Percentiles rank a stretch among this genome's conserved stretches.
Conservation (phyloP, 805 yeast species). For the Dipodascus geniculatus region DNA sequence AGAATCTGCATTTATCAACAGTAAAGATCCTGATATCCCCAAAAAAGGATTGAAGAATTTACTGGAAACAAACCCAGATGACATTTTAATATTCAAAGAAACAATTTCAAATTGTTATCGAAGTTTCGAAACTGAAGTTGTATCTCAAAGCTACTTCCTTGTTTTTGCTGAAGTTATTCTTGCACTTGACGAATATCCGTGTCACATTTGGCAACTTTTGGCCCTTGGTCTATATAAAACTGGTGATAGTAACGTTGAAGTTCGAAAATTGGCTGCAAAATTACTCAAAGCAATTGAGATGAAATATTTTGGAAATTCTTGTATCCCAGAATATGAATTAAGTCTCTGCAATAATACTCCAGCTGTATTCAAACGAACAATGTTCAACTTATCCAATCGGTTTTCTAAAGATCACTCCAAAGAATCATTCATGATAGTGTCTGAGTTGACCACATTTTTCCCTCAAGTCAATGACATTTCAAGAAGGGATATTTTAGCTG, state of each 20-base stretch:
- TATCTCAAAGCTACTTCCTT: constrained; percentile 58
- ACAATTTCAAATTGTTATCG: constrained; percentile 64
- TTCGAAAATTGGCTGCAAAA: constrained; percentile 61
- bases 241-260: constrained; percentile 58
- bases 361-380: constrained; percentile 77
- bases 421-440: constrained; percentile 48
- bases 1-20: constrained; percentile 44
- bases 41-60: constrained; percentile 59
- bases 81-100: constrained; percentile 39
- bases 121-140: constrained; percentile 30
- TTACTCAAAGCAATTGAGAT: constrained; percentile 58
- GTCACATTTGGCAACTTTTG: constrained; percentile 52
- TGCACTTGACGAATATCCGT: constrained; percentile 35
- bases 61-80: constrained; percentile 45
- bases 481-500: constrained; percentile 67
- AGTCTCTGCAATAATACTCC: constrained; percentile 63
- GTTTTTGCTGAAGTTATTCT: constrained; percentile 57
- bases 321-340: constrained; percentile 50
- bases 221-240: constrained; percentile 69
- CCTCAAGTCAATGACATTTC: constrained; percentile 47
- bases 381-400: constrained; percentile 65
- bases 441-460: constrained; percentile 61
- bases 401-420: constrained; percentile 53
- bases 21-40: constrained; percentile 51
- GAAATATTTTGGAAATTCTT: constrained; percentile 41